Conservation (phyloP, 164 flowering plant species). For the Liriodendron chinense region DNA sequence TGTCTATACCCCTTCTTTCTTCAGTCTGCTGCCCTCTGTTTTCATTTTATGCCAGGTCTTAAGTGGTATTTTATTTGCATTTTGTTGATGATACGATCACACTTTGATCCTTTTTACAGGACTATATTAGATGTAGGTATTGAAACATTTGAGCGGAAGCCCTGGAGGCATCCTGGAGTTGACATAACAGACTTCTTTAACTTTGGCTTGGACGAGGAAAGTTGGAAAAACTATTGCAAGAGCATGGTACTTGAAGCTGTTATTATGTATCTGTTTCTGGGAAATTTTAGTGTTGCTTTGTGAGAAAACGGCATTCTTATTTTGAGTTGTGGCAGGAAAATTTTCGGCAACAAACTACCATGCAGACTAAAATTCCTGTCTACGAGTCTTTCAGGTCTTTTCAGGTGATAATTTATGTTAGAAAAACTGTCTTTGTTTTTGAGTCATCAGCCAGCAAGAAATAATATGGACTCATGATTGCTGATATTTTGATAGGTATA, state of each 20-base stretch:
- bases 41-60: not conserved
- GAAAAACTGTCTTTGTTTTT: not conserved
- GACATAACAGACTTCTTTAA: conserved; percentile 63
- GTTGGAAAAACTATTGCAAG: conserved; percentile 60
- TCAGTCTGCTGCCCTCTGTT: not conserved
- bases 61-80: not conserved
- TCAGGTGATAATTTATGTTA: conserved; percentile 22
- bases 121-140: conserved; percentile 46
- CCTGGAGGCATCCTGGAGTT: conserved; percentile 59
- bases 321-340: conserved; percentile 24
- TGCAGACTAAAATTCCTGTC: conserved; percentile 23
- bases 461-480: not conserved
- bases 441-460: not conserved
- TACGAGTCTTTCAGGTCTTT: conserved; percentile 17
- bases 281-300: not conserved
- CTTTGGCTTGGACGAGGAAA: conserved; percentile 62
- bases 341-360: conserved; percentile 24
- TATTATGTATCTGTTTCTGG: conserved; percentile 2
- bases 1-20: not conserved
- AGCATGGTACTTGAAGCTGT: conserved; percentile 38
- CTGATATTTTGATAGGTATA: conserved; percentile 20
- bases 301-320: not conserved
- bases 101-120: conserved; percentile 33
- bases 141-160: conserved; percentile 47
- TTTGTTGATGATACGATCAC: not conserved